Evolutionary conservation across 2,329 filamentous ascomycete species (phyloP), one percentile per base, ranked within the genome.

Genomic region (Cladobotryum protrusum): DNA sequence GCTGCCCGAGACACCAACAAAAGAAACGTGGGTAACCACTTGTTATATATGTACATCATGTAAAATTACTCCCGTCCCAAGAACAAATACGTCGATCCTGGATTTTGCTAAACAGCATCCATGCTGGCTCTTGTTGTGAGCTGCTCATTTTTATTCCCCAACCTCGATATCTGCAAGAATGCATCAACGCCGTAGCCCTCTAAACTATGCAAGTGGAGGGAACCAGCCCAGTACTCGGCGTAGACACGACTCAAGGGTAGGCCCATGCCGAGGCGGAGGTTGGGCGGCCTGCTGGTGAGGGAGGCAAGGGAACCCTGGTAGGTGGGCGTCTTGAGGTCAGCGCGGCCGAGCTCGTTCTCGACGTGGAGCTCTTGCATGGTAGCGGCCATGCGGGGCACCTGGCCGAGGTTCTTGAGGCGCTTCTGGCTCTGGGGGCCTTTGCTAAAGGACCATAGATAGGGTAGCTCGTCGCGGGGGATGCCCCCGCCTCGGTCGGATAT

Each of bases 121-220:
- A 91, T 89, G 56, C 78, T 82, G 20, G 87, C 87, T 60, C 87
- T 75, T 24, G 82, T 89, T 3, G 79, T 89, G 54, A 99, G 75
- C 67, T 95, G 89, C 73, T 99, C 93, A 63, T 97, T 96, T 76
- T 96, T 96, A 67, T 99, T 99, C 17, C 93, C 93, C 50, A 99
- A 75, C 66, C 95, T 95, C 5, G 89, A 95, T 53, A 99, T 96
- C 65, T 97, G 91, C 55, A 99, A 71, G 63, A 99, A 99, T 0
- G 88, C 91, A 71, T 99, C 93, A 6, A 95, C 89, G 13, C 93
- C 93, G 65, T 96, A 97, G 1, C 93, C 95, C 64, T 96, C 92
- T 7, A 99, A 72, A 62, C 87, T 96, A 65, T 97, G 92, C 52
- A 97, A 69, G 61, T 96, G 87, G 8, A 99, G 72, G 60, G 82